Percentiles rank a stretch among this genome's conserved stretches.
Conservation (phyloP, 2,329 filamentous ascomycete species). For the Stemphylium vesicarium region DNA sequence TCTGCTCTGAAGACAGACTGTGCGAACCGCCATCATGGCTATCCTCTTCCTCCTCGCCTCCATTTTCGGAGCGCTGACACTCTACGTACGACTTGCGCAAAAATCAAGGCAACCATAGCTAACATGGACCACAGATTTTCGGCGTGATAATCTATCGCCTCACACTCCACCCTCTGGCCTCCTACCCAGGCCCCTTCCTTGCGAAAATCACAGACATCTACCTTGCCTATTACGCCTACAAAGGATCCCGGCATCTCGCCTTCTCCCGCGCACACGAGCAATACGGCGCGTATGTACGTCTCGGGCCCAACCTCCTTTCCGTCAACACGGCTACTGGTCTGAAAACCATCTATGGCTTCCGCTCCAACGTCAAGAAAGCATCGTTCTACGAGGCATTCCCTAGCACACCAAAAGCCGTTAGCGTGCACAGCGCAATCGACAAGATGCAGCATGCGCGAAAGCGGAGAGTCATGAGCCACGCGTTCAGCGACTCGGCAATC, state of each 20-base stretch:
- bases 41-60: constrained; percentile 28
- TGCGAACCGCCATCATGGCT: constrained; percentile 4
- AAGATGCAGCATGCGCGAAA: constrained; percentile 56
- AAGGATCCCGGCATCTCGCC: constrained; percentile 75
- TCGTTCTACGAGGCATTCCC: constrained; percentile 58
- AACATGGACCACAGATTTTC: constrained; percentile 26
- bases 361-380: constrained; percentile 57
- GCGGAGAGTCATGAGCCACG: constrained; percentile 54
- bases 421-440: constrained; percentile 55
- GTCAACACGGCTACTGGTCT: constrained; percentile 70
- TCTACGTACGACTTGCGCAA: constrained; percentile 31
- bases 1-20: not conserved
- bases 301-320: constrained; percentile 77
- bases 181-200: constrained; percentile 52
- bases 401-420: constrained; percentile 50
- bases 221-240: constrained; percentile 71
- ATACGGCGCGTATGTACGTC: constrained; percentile 76
- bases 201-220: constrained; percentile 48
- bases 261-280: constrained; percentile 73
- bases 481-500: constrained; percentile 55
- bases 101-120: not conserved
- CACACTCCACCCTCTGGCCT: constrained; percentile 52
- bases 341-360: constrained; percentile 58
- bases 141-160: constrained; percentile 48
- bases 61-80: constrained; percentile 28